Conservation (phyloP, 1,139 yeast species). For the Candida frijolesensis region DNA sequence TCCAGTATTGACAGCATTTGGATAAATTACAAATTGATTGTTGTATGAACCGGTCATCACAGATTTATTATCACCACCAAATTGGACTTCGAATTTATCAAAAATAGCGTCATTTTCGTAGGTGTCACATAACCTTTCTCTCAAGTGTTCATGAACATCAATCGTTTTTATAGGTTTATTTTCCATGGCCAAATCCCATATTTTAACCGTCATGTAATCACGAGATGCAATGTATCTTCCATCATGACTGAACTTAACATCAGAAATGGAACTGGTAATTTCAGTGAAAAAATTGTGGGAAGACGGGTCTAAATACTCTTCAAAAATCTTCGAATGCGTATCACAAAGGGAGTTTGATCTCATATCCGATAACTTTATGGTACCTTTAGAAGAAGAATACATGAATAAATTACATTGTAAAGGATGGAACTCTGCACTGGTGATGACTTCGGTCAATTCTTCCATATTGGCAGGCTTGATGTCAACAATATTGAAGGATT, state of each 20-base stretch:
- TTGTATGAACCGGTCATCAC: conserved; percentile 98
- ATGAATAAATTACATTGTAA: conserved; percentile 87
- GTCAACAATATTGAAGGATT: conserved; percentile 94
- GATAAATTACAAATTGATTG: conserved; percentile 96
- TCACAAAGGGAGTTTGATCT: conserved; percentile 94
- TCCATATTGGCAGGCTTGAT: conserved; percentile 99
- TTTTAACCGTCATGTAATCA: conserved; percentile 95
- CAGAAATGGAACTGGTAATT: conserved; percentile 92
- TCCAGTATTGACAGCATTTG: conserved; percentile 55
- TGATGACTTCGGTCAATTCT: conserved; percentile 96
- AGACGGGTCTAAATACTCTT: conserved; percentile 90
- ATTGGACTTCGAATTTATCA: conserved; percentile 96
- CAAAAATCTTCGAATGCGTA: conserved; percentile 83
- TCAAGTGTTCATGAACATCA: conserved; percentile 91
- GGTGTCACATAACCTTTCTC: conserved; percentile 93
- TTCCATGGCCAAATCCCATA: conserved; percentile 99
- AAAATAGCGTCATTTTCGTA: conserved; percentile 98
- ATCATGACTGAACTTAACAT: conserved; percentile 88
- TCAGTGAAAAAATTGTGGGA: conserved; percentile 96
- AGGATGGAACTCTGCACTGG: conserved; percentile 98
- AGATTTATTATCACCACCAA: conserved; percentile 89
- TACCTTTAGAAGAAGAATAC: conserved; percentile 97
- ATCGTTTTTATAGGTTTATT: conserved; percentile 91
- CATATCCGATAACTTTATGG: conserved; percentile 96
- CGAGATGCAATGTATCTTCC: conserved; percentile 95